These are phyloP conservation scores for Abelmoschus esculentus DNA, from an alignment of 345 rosid species.

Conservation along the genomic window DNA sequence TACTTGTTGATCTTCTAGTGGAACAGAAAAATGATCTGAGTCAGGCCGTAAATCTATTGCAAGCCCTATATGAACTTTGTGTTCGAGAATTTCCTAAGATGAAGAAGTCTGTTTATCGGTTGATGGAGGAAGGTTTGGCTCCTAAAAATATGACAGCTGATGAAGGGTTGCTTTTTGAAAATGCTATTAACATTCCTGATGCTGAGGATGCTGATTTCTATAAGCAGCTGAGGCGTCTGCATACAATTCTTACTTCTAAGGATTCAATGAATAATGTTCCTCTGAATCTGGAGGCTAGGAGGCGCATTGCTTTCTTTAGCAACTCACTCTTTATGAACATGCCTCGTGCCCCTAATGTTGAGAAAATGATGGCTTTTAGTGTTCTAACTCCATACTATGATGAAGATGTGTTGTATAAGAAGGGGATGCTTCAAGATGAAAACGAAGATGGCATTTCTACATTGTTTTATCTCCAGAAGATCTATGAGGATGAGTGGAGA, in stretches of 20 bases:
- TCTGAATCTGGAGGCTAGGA: slow-evolving; percentile 69
- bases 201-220: slow-evolving; percentile 50
- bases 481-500: slow-evolving; percentile 82
- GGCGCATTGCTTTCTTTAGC: slow-evolving; percentile 84
- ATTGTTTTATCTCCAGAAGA: slow-evolving; percentile 74
- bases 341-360: slow-evolving; percentile 80
- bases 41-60: slow-evolving; percentile 57
- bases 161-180: slow-evolving; percentile 65
- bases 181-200: slow-evolving; percentile 58
- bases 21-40: slow-evolving; percentile 40
- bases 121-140: slow-evolving; percentile 63
- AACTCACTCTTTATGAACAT: slow-evolving; percentile 93
- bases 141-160: slow-evolving; percentile 30
- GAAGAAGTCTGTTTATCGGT: slow-evolving; percentile 25
- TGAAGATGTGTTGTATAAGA: slow-evolving; percentile 69
- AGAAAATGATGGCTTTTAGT: slow-evolving; percentile 94
- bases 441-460: slow-evolving; percentile 92
- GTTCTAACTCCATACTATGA: slow-evolving; percentile 86
- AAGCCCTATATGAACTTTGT: slow-evolving; percentile 70
- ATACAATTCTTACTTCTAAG: slow-evolving; percentile 67
- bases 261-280: slow-evolving; percentile 86
- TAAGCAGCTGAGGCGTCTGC: slow-evolving; percentile 63
- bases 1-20: slow-evolving; percentile 60
- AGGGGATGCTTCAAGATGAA: slow-evolving; percentile 54
- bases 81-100: slow-evolving; percentile 49